Evolutionary conservation across 2,329 filamentous ascomycete genomes (phyloP), one percentile per base, ranked within the genome.

Genomic region (Aspergillus ochraceoroseus): DNA sequence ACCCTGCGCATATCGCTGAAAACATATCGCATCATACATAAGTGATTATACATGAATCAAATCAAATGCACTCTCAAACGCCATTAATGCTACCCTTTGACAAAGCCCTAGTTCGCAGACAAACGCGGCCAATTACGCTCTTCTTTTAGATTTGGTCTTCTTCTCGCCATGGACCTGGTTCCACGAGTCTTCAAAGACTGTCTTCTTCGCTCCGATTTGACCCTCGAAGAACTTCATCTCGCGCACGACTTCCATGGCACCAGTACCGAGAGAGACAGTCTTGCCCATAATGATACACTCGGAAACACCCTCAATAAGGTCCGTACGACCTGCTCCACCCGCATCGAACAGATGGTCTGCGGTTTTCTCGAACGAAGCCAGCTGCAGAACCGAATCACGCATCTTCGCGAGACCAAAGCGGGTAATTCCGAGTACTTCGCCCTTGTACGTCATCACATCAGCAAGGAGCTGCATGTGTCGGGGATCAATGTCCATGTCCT

Each of bases 211-310:
- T 13, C 67, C 68, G 18, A 86, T 67, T 52, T 84, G 69, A 22
- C 70, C 69, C 37, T 79, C 73, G 27, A 71, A 71, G 45, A 94
- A 75, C 47, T 83, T 83, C 48, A 96, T 66, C 43, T 79, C 76
- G 29, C 89, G 73, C 2, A 95, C 85, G 15, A 96, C 85, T 60
- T 94, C 83, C 75, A 96, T 92, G 1, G 86, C 84, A 3, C 92
- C 92, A 0, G 92, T 98, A 4, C 92, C 92, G 23, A 98, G 74
- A 30, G 77, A 78, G 77, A 96, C 94, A 28, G 83, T 89, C 73
- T 96, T 90, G 11, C 92, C 92, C 83, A 96, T 92, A 61, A 98
- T 98, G 60, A 98, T 96, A 66, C 88, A 94, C 69, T 98, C 92
- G 40, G 80, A 86, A 7, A 98, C 92, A 55, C 92, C 92, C 63